Conservation (phyloP, 2,329 filamentous ascomycete genomes). For the Basipetospora chlamydospora region DNA sequence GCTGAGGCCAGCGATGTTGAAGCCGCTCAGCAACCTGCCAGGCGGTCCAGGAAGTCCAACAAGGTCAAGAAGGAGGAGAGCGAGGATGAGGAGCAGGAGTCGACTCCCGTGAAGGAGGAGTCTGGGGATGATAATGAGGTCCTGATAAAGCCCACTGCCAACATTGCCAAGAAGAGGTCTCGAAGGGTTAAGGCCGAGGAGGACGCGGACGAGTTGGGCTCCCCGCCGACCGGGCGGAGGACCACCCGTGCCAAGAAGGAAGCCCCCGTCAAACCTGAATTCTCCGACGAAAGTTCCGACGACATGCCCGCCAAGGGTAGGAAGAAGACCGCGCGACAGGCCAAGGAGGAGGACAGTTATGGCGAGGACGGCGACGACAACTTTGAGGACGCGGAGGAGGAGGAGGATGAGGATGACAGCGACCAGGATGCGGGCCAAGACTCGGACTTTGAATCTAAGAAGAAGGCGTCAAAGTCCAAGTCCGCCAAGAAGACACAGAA, state of each 20-base stretch:
- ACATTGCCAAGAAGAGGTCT: conserved; percentile 17
- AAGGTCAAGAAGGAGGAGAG: conserved; percentile 8
- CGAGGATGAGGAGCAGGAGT: conserved; percentile 9
- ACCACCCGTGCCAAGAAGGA: too few relatives aligned
- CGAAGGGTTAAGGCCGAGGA: conserved; percentile 19
- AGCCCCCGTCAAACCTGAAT: too few relatives aligned
- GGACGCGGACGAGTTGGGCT: conserved; percentile 19
- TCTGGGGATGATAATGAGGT: too few relatives aligned
- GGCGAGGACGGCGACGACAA: neutral
- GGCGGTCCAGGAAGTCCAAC: conserved; percentile 5
- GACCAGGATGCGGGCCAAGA: too few relatives aligned
- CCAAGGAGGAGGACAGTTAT: too few relatives aligned
- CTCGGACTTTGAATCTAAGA: too few relatives aligned
- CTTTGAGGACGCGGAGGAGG: neutral
- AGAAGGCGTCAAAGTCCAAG: too few relatives aligned
- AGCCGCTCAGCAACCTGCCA: conserved; percentile 6
- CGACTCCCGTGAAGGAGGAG: conserved; percentile 13
- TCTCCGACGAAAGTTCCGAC: too few relatives aligned
- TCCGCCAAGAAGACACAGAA: too few relatives aligned
- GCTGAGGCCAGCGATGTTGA: conserved; percentile 7
- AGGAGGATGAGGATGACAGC: neutral
- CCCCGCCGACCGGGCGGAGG: too few relatives aligned
- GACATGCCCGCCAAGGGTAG: too few relatives aligned
- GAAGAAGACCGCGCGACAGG: too few relatives aligned
- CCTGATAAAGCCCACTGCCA: conserved; percentile 18